Evolutionary conservation across 768 basidiomycete genomes (phyloP).

Genomic region (Phylloporus rhodoxanthus): DNA sequence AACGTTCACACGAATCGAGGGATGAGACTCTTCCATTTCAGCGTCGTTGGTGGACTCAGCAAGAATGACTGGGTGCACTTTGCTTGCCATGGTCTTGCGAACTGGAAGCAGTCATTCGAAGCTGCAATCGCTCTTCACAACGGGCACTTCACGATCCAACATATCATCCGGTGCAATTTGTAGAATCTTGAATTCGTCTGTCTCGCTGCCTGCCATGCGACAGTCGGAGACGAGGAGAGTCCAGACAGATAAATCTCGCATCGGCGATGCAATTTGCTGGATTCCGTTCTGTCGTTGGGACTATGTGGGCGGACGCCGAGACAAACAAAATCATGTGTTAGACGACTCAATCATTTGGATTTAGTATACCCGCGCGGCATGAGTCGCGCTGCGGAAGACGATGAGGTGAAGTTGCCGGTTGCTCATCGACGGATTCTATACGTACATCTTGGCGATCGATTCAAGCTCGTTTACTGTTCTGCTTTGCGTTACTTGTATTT

Average conservation of each 20-base stretch:
- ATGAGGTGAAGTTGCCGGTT: background rate
- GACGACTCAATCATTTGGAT: background rate
- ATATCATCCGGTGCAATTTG: background rate
- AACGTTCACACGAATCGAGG: too few relatives aligned
- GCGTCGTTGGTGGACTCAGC: too few relatives aligned
- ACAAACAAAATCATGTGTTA: background rate
- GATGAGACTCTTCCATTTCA: too few relatives aligned
- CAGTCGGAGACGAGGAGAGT: background rate
- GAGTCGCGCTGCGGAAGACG: background rate
- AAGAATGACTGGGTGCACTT: too few relatives aligned
- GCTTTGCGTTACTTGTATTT: background rate
- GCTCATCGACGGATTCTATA: background rate
- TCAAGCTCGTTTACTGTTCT: background rate
- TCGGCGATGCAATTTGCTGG: background rate
- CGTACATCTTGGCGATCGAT: background rate
- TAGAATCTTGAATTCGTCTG: background rate
- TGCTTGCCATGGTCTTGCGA: too few relatives aligned
- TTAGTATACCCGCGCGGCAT: background rate
- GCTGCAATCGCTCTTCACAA: too few relatives aligned
- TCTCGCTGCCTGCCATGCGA: background rate
- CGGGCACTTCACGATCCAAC: too few relatives aligned
- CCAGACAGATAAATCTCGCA: background rate
- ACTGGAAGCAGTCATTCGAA: too few relatives aligned
- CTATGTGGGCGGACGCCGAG: background rate
- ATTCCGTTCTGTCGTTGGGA: background rate